These are phyloP conservation scores for Vitis labrusca DNA, from an alignment of 164 flowering plant genomes.

Conservation along the genomic window DNA sequence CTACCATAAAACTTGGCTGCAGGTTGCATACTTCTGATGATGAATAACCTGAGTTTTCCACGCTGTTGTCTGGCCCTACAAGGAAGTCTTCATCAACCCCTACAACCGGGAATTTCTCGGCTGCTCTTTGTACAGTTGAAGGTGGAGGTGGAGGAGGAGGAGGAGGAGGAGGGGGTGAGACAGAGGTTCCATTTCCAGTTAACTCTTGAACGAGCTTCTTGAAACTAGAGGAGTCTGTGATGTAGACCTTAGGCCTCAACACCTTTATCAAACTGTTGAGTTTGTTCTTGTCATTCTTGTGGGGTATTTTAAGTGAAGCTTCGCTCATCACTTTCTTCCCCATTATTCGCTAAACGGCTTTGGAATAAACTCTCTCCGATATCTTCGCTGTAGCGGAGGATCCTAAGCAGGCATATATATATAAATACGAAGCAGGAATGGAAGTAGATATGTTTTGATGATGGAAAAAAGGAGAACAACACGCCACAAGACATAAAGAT, in stretches of 20 bases:
- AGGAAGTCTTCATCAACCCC: neutral
- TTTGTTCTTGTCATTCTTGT: conserved; percentile 30
- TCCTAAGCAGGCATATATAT: conserved; percentile 17
- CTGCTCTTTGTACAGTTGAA: neutral
- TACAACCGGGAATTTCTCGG: conserved; percentile 14
- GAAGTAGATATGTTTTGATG: conserved; percentile 3
- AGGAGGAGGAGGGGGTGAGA: neutral
- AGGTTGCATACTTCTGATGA: conserved; percentile 4
- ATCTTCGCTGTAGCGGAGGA: conserved; percentile 23
- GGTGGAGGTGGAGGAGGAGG: neutral
- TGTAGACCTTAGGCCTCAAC: conserved; percentile 58
- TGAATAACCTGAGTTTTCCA: conserved; percentile 14
- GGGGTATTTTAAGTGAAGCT: conserved; percentile 26
- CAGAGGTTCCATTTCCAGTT: conserved; percentile 43
- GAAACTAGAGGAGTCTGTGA: conserved; percentile 56
- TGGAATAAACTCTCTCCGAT: conserved; percentile 9
- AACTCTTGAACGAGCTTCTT: conserved; percentile 66
- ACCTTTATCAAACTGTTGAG: conserved; percentile 36
- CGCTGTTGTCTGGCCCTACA: conserved; percentile 5
- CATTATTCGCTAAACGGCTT: conserved; percentile 25
- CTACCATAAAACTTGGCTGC: neutral
- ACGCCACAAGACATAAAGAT: conserved; percentile 20
- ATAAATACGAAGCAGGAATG: neutral
- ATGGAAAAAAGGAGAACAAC: conserved; percentile 6
- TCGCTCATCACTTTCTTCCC: conserved; percentile 28